phyloP scores from a whole-genome alignment of 2,329 filamentous ascomycete genomes.

The Fusarium kyushuense region DNA sequence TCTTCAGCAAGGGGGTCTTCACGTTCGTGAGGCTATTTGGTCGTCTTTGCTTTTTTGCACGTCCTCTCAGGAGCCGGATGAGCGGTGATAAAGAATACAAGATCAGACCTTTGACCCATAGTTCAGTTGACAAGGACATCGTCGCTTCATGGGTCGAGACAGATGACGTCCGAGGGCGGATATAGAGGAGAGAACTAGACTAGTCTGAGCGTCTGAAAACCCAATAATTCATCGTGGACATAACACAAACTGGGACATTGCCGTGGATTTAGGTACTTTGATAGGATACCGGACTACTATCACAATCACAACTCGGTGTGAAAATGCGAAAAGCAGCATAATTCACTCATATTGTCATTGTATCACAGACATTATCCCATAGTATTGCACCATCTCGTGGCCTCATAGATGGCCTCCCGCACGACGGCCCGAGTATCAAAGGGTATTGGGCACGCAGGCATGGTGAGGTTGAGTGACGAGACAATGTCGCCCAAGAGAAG shows the following conservation, averaged over 20 bases:
- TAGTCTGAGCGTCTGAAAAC: not conserved
- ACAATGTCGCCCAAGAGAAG: not conserved
- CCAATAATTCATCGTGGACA: not conserved
- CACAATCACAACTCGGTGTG: not conserved
- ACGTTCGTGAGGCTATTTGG: constrained; percentile 6
- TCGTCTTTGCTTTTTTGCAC: constrained; percentile 1
- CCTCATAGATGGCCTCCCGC: not conserved
- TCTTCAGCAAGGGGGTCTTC: not conserved
- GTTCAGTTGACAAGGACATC: not conserved
- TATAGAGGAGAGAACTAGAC: constrained; percentile 1
- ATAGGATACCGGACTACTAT: not conserved
- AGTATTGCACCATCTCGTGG: not conserved
- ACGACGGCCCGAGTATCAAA: not conserved
- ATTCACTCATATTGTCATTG: not conserved
- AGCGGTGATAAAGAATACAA: not conserved
- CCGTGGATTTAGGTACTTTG: not conserved
- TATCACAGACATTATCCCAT: not conserved
- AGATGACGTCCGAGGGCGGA: constrained; percentile 2
- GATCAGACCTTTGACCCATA: not conserved
- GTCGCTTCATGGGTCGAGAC: not conserved
- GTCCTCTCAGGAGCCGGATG: not conserved
- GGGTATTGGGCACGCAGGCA: not conserved
- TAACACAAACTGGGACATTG: not conserved
- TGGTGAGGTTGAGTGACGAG: not conserved
- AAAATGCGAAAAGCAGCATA: not conserved